Evolutionary conservation across 2,329 filamentous ascomycete species (phyloP).

Genomic region (Colletotrichum filicis): DNA sequence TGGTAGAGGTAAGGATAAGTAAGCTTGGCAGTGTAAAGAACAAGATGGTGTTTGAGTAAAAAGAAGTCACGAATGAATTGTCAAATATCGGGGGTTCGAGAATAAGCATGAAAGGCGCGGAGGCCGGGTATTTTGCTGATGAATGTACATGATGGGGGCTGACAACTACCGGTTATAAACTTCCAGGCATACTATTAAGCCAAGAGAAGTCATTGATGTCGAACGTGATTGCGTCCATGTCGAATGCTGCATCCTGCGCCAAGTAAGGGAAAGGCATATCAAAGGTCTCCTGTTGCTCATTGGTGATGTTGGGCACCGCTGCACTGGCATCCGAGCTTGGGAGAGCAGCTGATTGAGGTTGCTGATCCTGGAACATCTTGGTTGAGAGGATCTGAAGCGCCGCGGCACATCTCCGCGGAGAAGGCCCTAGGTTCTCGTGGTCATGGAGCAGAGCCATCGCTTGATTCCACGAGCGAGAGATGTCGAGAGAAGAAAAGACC

Average conservation of each 20-base stretch:
- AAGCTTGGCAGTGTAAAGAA: constrained; percentile 47
- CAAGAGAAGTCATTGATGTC: constrained; percentile 46
- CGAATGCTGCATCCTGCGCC: constrained; percentile 29
- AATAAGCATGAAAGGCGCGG: background rate
- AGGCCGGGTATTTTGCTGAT: background rate
- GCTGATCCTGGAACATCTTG: constrained; percentile 44
- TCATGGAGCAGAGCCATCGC: constrained; percentile 46
- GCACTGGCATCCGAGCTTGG: background rate
- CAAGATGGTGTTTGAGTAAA: constrained; percentile 49
- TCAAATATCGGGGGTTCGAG: background rate
- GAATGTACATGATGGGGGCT: background rate
- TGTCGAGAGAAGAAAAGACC: constrained; percentile 40
- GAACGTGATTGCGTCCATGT: constrained; percentile 43
- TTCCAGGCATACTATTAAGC: constrained; percentile 48
- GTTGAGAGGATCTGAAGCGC: constrained; percentile 48
- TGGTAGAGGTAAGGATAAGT: constrained; percentile 55
- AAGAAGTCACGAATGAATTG: background rate
- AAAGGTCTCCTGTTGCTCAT: constrained; percentile 16
- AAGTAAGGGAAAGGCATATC: constrained; percentile 24
- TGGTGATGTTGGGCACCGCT: background rate
- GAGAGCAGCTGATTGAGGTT: background rate
- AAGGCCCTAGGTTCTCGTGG: constrained; percentile 47
- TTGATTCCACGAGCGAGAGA: constrained; percentile 45
- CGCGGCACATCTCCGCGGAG: constrained; percentile 45
- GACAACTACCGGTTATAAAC: constrained; percentile 37